Conservation (phyloP, 2,329 filamentous ascomycete species). For the Trichoderma simmonsii region DNA sequence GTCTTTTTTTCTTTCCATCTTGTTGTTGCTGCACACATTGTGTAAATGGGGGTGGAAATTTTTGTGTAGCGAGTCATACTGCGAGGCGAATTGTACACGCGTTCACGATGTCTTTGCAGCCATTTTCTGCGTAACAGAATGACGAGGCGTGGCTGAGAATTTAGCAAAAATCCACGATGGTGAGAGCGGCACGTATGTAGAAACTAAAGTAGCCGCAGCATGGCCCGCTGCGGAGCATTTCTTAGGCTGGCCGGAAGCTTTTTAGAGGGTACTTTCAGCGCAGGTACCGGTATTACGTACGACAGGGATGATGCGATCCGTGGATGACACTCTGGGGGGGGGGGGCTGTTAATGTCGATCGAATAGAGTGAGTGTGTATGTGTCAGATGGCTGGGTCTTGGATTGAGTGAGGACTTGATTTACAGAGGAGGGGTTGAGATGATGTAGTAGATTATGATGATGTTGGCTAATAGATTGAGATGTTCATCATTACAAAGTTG, state of each 20-base stretch:
- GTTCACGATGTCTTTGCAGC: not conserved
- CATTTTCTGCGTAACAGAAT: not conserved
- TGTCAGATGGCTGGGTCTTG: not conserved
- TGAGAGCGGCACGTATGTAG: not conserved
- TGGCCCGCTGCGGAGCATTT: not conserved
- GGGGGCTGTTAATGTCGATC: not conserved
- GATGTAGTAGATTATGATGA: not conserved
- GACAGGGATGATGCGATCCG: not conserved
- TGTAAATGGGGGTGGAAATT: not conserved
- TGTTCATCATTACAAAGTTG: not conserved
- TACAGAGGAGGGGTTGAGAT: not conserved
- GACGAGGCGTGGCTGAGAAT: not conserved
- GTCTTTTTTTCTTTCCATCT: not conserved
- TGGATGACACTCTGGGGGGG: not conserved
- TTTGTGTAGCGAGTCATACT: not conserved
- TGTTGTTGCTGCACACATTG: not conserved
- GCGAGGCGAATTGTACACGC: slow-evolving; percentile 15
- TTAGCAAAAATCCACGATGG: not conserved
- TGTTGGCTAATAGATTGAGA: not conserved
- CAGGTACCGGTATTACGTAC: not conserved
- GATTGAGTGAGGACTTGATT: not conserved
- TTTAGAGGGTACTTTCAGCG: not conserved
- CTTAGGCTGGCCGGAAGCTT: not conserved
- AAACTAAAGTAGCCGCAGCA: not conserved
- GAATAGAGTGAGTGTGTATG: not conserved